Base-by-base conservation (phyloP, 2,329 filamentous ascomycete genomes). In the Microsporum audouinii region DNA sequence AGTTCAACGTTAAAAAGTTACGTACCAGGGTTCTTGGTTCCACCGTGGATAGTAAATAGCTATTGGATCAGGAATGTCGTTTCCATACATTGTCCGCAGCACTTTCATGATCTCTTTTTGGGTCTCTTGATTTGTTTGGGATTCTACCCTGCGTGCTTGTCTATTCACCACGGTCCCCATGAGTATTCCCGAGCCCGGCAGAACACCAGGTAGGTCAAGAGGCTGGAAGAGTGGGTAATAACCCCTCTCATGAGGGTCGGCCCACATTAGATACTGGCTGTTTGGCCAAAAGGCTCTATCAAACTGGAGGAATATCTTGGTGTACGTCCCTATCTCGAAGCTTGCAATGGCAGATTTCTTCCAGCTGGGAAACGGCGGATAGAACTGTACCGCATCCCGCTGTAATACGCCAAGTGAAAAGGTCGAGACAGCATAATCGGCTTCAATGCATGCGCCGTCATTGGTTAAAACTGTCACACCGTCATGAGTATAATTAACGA, bases 291-390 rank as follows among this genome's bases (percentile, higher is more conserved):
- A 89, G 0, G 83, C 81, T 60, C 84, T 76, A 63, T 84, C 75
- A 71, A 88, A 88, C 64, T 88, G 85, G 3, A 59, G 39, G 36
- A 59, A 59, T 43, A 59, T 59, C 31, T 89, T 89, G 58, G 85
- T 88, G 72, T 88, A 89, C 0, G 84, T 88, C 5, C 82, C 86
- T 82, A 88, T 88, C 63, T 78, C 76, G 69, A 88, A 87, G 41
- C 80, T 83, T 2, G 82, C 78, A 58, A 88, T 86, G 0, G 83
- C 82, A 2, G 78, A 78, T 12, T 79, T 75, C 71, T 89, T 88
- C 86, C 85, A 88, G 2, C n/a, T 27, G n/a, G 57, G 57, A 17
- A 71, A 70, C 0, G 86, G 86, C 0, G 86, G 86, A 8, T 75
- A 68, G 68, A 88, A 89, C 0, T 71, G 70, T 0, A 88, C 79